These are phyloP conservation scores for Haplosporangium sp. DNA, from an alignment of 371 early-diverging fungal species.

Conservation along the genomic window DNA sequence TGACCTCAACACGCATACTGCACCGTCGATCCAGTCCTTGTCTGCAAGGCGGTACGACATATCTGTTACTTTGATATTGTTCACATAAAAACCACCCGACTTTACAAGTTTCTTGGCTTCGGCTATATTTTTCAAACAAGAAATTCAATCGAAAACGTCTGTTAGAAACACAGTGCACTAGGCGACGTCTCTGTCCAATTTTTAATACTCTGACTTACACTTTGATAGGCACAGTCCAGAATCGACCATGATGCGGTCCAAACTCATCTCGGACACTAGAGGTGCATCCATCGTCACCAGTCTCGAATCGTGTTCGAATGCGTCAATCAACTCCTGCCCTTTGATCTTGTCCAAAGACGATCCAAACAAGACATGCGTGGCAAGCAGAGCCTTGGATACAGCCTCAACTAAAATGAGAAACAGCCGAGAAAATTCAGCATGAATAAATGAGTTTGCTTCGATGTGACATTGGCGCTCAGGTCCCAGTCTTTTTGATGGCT, in stretches of 20 bases:
- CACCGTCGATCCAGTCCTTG: conserved; percentile 66
- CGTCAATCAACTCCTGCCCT: conserved; percentile 71
- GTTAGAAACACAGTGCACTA: background rate
- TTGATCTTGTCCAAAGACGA: conserved; percentile 57
- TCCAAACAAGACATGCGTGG: conserved; percentile 80
- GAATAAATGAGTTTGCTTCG: no score
- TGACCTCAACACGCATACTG: conserved; percentile 64
- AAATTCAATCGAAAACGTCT: background rate
- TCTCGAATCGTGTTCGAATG: conserved; percentile 77
- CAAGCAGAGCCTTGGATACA: conserved; percentile 71
- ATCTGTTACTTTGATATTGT: conserved; percentile 68
- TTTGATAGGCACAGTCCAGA: conserved; percentile 76
- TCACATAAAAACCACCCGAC: conserved; percentile 82
- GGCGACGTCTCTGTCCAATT: background rate
- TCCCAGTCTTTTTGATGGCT: conserved; percentile 1
- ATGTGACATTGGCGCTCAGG: no score
- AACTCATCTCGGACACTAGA: conserved; percentile 57
- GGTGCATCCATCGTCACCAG: conserved; percentile 60
- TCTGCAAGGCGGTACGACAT: conserved; percentile 55
- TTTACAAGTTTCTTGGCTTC: conserved; percentile 81
- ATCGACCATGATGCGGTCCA: conserved; percentile 71
- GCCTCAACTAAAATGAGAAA: conserved; percentile 58
- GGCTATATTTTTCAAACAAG: conserved; percentile 54
- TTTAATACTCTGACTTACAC: conserved; percentile 56
- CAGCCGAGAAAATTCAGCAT: background rate